phyloP scores from a whole-genome alignment of 176 grass and related monocot species.

The Phragmites australis region DNA sequence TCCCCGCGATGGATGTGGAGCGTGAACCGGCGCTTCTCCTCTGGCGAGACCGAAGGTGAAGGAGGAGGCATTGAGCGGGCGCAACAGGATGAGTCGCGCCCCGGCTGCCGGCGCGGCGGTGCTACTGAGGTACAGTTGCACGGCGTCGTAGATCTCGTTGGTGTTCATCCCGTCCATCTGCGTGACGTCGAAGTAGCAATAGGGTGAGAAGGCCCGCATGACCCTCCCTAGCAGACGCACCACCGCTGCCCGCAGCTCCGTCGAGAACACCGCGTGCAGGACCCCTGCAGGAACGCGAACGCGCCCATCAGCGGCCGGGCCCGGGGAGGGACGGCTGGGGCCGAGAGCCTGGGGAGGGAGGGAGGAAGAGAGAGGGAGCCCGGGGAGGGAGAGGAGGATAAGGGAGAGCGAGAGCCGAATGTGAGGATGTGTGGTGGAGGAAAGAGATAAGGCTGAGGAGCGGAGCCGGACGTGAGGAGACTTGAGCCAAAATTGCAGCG shows the following conservation, averaged over 20 bases:
- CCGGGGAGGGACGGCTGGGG: too few relatives aligned
- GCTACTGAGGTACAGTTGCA: conserved; percentile 87
- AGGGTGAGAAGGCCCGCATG: conserved; percentile 58
- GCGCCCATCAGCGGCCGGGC: conserved; percentile 89
- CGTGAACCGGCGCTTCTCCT: conserved; percentile 91
- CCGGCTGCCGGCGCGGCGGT: conserved; percentile 51
- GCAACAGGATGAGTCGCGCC: conserved; percentile 68
- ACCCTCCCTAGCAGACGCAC: conserved; percentile 49
- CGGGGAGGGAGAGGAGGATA: too few relatives aligned
- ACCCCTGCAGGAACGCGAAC: conserved; percentile 67
- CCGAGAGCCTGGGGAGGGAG: too few relatives aligned
- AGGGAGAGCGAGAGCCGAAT: too few relatives aligned
- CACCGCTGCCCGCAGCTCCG: conserved; percentile 62
- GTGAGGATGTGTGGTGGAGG: too few relatives aligned
- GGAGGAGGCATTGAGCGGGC: conserved; percentile 69
- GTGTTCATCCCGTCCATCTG: conserved; percentile 91
- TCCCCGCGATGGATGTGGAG: conserved; percentile 77
- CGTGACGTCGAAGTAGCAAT: conserved; percentile 89
- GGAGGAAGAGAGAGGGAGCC: too few relatives aligned
- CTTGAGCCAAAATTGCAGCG: too few relatives aligned
- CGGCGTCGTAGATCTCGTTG: conserved; percentile 90
- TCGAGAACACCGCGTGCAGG: conserved; percentile 61
- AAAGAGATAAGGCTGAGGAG: too few relatives aligned
- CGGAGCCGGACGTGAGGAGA: too few relatives aligned
- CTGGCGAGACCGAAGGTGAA: conserved; percentile 93